Percentiles rank a stretch among this genome's conserved stretches.
Conservation (phyloP, 352 stramenopile species). For the Globisporangium takayamanum region DNA sequence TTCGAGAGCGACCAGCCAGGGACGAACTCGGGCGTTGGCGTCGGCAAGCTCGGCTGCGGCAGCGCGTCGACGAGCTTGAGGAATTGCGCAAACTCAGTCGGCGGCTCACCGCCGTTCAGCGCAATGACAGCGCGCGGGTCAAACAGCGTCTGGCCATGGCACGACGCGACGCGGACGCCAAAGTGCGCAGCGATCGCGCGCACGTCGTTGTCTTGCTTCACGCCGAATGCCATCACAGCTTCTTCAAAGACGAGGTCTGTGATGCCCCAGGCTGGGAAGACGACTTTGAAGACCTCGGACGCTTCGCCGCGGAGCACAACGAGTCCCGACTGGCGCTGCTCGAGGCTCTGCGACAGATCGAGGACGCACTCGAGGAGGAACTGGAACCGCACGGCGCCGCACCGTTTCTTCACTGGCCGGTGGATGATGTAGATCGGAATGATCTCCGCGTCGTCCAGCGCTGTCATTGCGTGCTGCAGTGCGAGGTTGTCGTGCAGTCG, state of each 20-base stretch:
- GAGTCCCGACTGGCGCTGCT: slow-evolving; percentile 27
- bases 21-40: slow-evolving; percentile 25
- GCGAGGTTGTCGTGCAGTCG: slow-evolving; percentile 95
- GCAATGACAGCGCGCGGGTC: slow-evolving; percentile 48
- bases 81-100: slow-evolving; percentile 46
- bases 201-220: slow-evolving; percentile 37
- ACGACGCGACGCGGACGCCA: slow-evolving; percentile 27
- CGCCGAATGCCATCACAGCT: slow-evolving; percentile 41
- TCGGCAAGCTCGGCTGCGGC: slow-evolving; percentile 38
- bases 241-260: slow-evolving; percentile 71
- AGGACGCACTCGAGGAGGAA: slow-evolving; percentile 91
- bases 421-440: slow-evolving; percentile 88
- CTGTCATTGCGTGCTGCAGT: slow-evolving; percentile 58
- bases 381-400: slow-evolving; percentile 66
- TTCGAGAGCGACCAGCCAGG: slow-evolving; percentile 17
- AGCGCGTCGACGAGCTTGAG: slow-evolving; percentile 50
- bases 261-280: slow-evolving; percentile 52
- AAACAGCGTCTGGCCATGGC: slow-evolving; percentile 47
- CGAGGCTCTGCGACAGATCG: slow-evolving; percentile 56
- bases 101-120: slow-evolving; percentile 33
- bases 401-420: slow-evolving; percentile 58
- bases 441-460: slow-evolving; percentile 23
- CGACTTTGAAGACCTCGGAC: slow-evolving; percentile 38
- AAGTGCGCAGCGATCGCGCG: slow-evolving; percentile 27
- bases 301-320: slow-evolving; percentile 56